Evolutionary conservation across 2,329 filamentous ascomycete genomes (phyloP).

Genomic region (Alternaria sp.): DNA sequence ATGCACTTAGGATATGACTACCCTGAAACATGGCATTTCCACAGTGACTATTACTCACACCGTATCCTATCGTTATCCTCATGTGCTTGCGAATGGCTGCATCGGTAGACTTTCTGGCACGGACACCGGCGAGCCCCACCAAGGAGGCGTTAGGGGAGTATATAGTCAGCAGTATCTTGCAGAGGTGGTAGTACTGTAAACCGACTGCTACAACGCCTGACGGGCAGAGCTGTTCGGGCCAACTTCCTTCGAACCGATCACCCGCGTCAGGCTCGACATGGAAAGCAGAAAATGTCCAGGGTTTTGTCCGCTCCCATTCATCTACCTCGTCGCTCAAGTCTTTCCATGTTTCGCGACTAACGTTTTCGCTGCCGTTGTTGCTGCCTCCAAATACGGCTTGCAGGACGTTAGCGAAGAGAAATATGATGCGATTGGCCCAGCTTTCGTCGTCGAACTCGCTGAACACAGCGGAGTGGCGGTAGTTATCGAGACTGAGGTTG

Average conservation of each 20-base stretch:
- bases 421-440: slow-evolving; percentile 47
- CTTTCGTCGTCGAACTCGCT: slow-evolving; percentile 42
- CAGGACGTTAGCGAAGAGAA: slow-evolving; percentile 41
- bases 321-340: slow-evolving; percentile 41
- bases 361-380: slow-evolving; percentile 22
- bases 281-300: slow-evolving; percentile 40
- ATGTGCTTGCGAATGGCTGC: slow-evolving; percentile 39
- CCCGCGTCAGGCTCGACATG: slow-evolving; percentile 34
- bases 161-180: slow-evolving; percentile 42
- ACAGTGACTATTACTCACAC: slow-evolving; percentile 39
- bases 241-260: slow-evolving; percentile 31
- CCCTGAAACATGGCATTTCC: slow-evolving; percentile 45
- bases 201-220: slow-evolving; percentile 41
- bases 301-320: slow-evolving; percentile 44
- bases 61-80: slow-evolving; percentile 41
- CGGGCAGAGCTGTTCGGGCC: slow-evolving; percentile 36
- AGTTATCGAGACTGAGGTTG: slow-evolving; percentile 43
- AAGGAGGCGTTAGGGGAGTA: slow-evolving; percentile 39
- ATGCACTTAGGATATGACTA: slow-evolving; percentile 41
- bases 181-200: slow-evolving; percentile 43
- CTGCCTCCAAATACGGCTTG: slow-evolving; percentile 35
- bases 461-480: slow-evolving; percentile 40
- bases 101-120: slow-evolving; percentile 38
- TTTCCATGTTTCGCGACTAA: slow-evolving; percentile 40
- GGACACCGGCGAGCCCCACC: slow-evolving; percentile 38